Evolutionary conservation across 2,329 filamentous ascomycete species (phyloP).

Genomic region (Colletotrichum coccodes): DNA sequence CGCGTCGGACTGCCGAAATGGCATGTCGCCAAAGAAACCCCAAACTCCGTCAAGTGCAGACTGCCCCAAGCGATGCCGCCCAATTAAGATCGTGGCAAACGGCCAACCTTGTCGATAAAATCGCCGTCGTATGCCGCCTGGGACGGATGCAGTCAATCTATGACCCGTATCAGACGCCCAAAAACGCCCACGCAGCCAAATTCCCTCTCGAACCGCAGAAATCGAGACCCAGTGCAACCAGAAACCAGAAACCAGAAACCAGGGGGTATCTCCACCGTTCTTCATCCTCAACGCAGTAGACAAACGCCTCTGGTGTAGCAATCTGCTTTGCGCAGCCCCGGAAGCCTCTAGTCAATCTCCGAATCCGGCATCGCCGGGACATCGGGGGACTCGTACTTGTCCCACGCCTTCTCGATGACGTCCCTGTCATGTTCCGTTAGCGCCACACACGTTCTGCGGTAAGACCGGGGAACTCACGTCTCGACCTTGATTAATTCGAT

Average conservation of each 20-base stretch:
- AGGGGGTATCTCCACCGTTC: conserved; percentile 24
- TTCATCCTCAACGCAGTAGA: not conserved
- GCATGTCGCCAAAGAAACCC: not conserved
- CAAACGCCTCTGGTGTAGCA: not conserved
- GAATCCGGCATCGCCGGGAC: conserved; percentile 28
- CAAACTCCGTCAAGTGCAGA: not conserved
- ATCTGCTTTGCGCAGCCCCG: not conserved
- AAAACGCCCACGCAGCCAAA: conserved; percentile 1
- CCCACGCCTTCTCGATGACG: conserved; percentile 55
- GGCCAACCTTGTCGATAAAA: not conserved
- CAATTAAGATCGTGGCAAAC: not conserved
- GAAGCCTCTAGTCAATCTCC: conserved; percentile 4
- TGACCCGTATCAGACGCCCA: not conserved
- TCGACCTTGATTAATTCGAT: conserved; percentile 51
- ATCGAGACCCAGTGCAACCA: not conserved
- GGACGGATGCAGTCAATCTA: not conserved
- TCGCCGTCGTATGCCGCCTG: not conserved
- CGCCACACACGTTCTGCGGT: not conserved
- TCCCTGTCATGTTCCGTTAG: conserved; percentile 31
- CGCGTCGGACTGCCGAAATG: not conserved
- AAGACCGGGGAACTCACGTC: conserved; percentile 47
- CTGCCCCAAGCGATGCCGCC: not conserved
- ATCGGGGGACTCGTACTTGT: conserved; percentile 34
- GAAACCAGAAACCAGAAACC: conserved; percentile 1
- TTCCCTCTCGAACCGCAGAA: not conserved